Conservation (phyloP, 192 early-diverging fungal species). For the Coemansia sp. region DNA sequence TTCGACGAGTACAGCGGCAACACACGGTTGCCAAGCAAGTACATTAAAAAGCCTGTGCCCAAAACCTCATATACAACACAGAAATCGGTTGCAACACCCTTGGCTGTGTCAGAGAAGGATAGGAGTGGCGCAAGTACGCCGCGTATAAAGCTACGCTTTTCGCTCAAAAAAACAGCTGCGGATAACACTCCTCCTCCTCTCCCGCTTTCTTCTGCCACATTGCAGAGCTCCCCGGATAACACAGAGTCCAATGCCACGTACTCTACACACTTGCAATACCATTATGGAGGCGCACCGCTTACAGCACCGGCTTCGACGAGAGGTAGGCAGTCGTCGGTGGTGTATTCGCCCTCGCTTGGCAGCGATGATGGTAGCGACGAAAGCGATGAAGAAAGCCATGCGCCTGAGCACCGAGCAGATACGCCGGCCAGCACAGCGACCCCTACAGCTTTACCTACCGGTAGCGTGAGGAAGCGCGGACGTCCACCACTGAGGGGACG, state of each 20-base stretch:
- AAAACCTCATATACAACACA: too few species aligned
- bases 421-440: conserved; percentile 2
- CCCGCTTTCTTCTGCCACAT: too few species aligned
- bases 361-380: conserved; percentile 36
- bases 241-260: too few species aligned
- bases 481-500: conserved; percentile 35
- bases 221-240: too few species aligned
- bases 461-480: conserved; percentile 15
- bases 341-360: conserved; percentile 18
- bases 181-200: too few species aligned
- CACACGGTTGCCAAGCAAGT: too few species aligned
- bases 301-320: too few species aligned
- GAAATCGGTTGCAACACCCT: too few species aligned
- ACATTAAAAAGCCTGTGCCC: too few species aligned
- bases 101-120: background rate
- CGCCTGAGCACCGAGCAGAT: conserved; percentile 14
- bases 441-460: background rate
- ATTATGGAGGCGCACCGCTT: conserved; percentile 4
- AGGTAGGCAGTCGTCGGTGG: too few species aligned
- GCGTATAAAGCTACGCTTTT: conserved; percentile 36
- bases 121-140: conserved; percentile 12
- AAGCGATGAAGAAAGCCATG: conserved; percentile 20
- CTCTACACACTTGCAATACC: conserved; percentile 1
- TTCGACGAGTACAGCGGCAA: background rate
- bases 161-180: conserved; percentile 33